Base-by-base conservation (phyloP, 163 green algal genomes). In the Scenedesmus sp. region DNA sequence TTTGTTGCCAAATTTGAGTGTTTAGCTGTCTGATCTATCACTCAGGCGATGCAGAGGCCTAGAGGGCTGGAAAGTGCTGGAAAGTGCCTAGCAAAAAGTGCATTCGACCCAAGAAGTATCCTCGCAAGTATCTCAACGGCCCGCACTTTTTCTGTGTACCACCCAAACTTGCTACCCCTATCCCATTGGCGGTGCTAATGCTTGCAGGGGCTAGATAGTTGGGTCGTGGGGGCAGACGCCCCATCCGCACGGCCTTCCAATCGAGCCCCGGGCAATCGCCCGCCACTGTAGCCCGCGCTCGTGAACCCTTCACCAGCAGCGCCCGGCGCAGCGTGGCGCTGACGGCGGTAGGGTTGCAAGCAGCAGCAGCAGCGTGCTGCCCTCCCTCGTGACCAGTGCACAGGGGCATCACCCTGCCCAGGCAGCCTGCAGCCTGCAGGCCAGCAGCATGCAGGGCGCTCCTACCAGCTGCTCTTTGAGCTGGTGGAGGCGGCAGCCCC, bases 401-500 rank as follows among this genome's bases (percentile, higher is more conserved):
- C 70, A 79, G 70, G 70, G 70, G 70, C 70, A 79, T 79, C 23
- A 79, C 70, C 70, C 70, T 79, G 70, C 23, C 52, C 5, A 79
- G 70, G 70, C 70, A 79, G 70, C 70, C 70, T 79, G 70, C 70
- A 79, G 70, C 70, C 70, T 79, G 70, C 70, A 79, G 70, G 23
- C 23, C 70, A 79, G 70, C 70, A 79, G 70, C 70, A 79, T 79
- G 70, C 70, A 79, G 70, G 70, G 70, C 70, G 70, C 70, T 79
- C 70, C 70, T 79, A 79, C 70, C 70, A 79, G 70, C 70, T 79
- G 23, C 70, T 79, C 70, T 79, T 79, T 79, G 70, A 79, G 70
- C 70, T 79, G 70, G 70, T 79, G 70, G 70, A 79, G 70, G 70
- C 70, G 70, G 70, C 70, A 79, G 70, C 70, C 70, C 70, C 70